Evolutionary conservation across 176 grass and related monocot species (phyloP).

Genomic region (Lolium perenne): DNA sequence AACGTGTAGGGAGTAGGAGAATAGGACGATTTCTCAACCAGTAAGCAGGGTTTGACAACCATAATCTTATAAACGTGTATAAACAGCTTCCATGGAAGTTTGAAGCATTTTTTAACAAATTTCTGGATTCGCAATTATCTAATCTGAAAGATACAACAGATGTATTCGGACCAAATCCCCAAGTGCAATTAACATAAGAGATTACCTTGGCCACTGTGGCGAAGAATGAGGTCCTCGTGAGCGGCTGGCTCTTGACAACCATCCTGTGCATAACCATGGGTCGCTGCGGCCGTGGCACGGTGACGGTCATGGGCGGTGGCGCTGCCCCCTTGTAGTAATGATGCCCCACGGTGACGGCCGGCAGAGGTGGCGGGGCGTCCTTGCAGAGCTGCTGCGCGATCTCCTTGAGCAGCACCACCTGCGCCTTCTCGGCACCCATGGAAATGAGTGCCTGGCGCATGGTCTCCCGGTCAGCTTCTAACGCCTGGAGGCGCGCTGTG

Average conservation of each 20-base stretch:
- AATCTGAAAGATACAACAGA: neutral
- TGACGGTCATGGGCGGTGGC: slow-evolving; percentile 33
- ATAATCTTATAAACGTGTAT: neutral
- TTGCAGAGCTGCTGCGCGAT: slow-evolving; percentile 84
- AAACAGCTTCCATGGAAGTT: neutral
- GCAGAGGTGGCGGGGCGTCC: slow-evolving; percentile 34
- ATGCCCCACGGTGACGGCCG: slow-evolving; percentile 25
- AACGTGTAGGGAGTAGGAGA: neutral
- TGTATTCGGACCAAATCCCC: neutral
- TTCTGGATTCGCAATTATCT: neutral
- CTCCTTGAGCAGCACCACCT: slow-evolving; percentile 78
- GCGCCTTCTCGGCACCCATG: slow-evolving; percentile 69
- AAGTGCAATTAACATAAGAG: slow-evolving; percentile 3
- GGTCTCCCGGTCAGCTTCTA: slow-evolving; percentile 84
- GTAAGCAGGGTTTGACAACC: neutral
- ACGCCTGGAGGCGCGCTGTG: slow-evolving; percentile 58
- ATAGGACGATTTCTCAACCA: neutral
- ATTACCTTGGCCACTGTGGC: slow-evolving; percentile 64
- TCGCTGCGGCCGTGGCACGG: slow-evolving; percentile 16
- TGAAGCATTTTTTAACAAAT: slow-evolving; percentile 3
- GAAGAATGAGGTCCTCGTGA: slow-evolving; percentile 46
- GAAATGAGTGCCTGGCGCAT: slow-evolving; percentile 79
- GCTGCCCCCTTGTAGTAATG: slow-evolving; percentile 46
- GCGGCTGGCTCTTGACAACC: slow-evolving; percentile 48
- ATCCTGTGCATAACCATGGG: slow-evolving; percentile 59